Conservation (phyloP, 139 green algal species). For the Chlorella ohadii region DNA sequence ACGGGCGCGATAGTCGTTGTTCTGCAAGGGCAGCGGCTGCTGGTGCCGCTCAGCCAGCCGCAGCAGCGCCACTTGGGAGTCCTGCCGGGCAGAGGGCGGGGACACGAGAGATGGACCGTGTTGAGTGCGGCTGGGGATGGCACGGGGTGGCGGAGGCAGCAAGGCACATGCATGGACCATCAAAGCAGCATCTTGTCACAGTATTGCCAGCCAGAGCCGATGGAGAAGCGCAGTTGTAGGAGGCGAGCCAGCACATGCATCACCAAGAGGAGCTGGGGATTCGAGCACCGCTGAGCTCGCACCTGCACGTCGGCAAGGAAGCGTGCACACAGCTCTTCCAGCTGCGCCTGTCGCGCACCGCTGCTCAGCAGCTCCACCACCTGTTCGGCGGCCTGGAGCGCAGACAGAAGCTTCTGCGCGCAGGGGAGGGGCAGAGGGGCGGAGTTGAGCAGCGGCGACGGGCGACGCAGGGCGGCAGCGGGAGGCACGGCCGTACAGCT, state of each 20-base stretch:
- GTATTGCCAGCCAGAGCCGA: neutral
- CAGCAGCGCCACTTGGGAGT: conserved; percentile 18
- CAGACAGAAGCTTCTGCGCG: conserved; percentile 22
- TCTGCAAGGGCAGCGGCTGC: conserved; percentile 5
- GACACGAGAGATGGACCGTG: too few relatives aligned
- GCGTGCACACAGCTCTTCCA: neutral
- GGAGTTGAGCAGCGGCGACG: neutral
- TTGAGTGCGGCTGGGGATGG: too few relatives aligned
- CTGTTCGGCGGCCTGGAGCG: conserved; percentile 1
- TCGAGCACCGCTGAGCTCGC: too few relatives aligned
- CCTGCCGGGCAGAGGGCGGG: neutral
- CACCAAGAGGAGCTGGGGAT: too few relatives aligned
- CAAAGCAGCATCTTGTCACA: neutral
- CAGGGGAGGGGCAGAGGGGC: neutral
- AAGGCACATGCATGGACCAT: neutral
- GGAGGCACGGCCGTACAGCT: neutral
- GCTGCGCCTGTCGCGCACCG: neutral
- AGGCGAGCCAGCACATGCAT: too few relatives aligned
- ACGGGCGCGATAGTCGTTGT: conserved; percentile 18
- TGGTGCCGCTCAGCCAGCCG: conserved; percentile 20
- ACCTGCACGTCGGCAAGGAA: conserved; percentile 17
- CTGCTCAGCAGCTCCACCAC: conserved; percentile 7
- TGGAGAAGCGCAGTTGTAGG: too few relatives aligned
- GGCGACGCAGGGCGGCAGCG: neutral
- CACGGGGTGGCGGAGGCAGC: neutral